Evolutionary conservation across 208 protist genomes (phyloP).

Genomic region (Trypanosomatidae sp.): DNA sequence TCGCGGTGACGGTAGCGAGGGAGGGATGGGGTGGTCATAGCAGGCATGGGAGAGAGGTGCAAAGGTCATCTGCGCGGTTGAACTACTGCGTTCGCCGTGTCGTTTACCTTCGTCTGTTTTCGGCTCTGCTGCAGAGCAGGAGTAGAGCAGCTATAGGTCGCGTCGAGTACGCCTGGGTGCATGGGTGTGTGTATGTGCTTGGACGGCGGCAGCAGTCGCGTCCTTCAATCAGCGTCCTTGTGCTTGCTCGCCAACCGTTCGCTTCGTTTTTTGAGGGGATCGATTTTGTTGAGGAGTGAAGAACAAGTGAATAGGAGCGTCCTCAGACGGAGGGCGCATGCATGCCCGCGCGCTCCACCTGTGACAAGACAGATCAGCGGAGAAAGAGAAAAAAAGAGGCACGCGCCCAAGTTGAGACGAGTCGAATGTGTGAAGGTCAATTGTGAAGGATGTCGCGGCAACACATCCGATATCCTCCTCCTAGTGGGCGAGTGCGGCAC

Average conservation of each 20-base stretch:
- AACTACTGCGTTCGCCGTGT: neutral
- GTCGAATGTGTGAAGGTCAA: neutral
- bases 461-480: neutral
- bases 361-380: neutral
- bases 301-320: neutral
- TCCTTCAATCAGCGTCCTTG: neutral
- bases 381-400: neutral
- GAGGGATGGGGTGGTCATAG: neutral
- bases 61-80: neutral
- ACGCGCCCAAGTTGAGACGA: neutral
- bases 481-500: neutral
- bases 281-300: neutral
- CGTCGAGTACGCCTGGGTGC: neutral
- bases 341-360: neutral
- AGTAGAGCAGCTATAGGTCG: neutral
- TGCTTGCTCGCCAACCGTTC: neutral
- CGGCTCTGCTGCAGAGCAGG: neutral
- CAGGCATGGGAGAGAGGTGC: neutral
- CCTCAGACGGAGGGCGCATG: neutral
- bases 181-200: neutral
- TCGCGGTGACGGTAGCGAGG: conserved; percentile 27
- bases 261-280: neutral
- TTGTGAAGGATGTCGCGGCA: neutral
- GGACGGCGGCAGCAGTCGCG: neutral
- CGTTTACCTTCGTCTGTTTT: neutral